These are phyloP conservation scores for Fusarium multiceps DNA, from an alignment of 2,329 filamentous ascomycete species.

Conservation along the genomic window DNA sequence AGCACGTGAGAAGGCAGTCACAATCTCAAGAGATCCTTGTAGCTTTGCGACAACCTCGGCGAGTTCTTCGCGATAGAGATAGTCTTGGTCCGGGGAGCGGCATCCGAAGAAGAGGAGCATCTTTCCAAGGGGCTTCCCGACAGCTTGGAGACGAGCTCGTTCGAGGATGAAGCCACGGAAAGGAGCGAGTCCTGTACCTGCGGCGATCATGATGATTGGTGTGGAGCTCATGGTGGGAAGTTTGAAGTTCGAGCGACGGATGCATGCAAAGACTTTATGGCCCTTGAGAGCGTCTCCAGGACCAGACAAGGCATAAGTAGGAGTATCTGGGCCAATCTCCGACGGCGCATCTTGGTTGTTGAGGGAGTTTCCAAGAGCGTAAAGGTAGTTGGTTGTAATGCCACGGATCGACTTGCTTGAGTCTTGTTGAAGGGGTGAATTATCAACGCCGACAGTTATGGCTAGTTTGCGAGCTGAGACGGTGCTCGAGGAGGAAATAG, in stretches of 20 bases:
- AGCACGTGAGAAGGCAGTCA: slow-evolving; percentile 36
- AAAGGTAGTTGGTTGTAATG: slow-evolving; percentile 47
- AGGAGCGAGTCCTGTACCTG: slow-evolving; percentile 63
- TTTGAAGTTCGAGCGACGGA: slow-evolving; percentile 56
- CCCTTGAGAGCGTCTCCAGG: slow-evolving; percentile 27
- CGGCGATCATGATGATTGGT: slow-evolving; percentile 64
- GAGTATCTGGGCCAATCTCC: background rate
- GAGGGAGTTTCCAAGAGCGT: slow-evolving; percentile 27
- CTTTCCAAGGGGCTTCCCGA: slow-evolving; percentile 37
- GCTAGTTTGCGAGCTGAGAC: slow-evolving; percentile 41
- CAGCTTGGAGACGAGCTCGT: slow-evolving; percentile 33
- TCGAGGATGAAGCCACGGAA: slow-evolving; percentile 47
- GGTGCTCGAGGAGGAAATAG: slow-evolving; percentile 67
- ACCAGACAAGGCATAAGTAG: slow-evolving; percentile 27
- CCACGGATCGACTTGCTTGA: slow-evolving; percentile 30
- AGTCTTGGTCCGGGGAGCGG: slow-evolving; percentile 62
- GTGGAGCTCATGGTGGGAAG: slow-evolving; percentile 55
- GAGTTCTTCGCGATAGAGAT: slow-evolving; percentile 63
- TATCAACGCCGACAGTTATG: slow-evolving; percentile 41
- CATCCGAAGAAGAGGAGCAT: slow-evolving; percentile 69
- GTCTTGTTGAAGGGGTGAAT: slow-evolving; percentile 29
- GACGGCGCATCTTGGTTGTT: background rate
- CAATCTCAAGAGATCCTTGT: slow-evolving; percentile 28
- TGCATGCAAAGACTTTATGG: slow-evolving; percentile 38
- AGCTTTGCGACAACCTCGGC: slow-evolving; percentile 30